Evolutionary conservation across 805 yeast species (phyloP), one percentile per base, ranked within the genome.

Genomic region (Yueomyces sinensis): DNA sequence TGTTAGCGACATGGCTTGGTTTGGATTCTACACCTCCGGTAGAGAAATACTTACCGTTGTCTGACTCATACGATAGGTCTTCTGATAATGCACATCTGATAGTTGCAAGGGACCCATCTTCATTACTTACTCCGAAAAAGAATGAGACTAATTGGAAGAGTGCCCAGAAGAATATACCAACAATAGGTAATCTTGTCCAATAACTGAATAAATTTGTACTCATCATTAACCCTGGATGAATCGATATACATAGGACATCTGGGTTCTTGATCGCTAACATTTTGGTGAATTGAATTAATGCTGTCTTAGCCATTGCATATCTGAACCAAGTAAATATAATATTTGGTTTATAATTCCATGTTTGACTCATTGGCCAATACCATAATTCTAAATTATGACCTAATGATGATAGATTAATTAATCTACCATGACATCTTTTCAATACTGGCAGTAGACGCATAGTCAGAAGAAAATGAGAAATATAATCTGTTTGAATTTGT

Each of bases 171-270:
- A 78, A 46, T 1, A 74, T 65, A 1, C 95, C 94, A n/a, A 83
- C 65, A 4, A 82, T 59, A 0, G 94, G 93, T 13, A 79, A 59
- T 37, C 83, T 59, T 2, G 89, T 81, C 76, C 86, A 79, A 50
- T 79, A 81, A 31, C 78, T 64, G 50, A 79, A 80, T 32, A 79
- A 54, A 43, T 78, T 77, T 2, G 94, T 76, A 46, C 76, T 75
- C 81, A 83, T 76, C n/a, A 82, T 82, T 42, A 82, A 68, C 0
- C 95, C 95, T 0, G 94, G 94, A 47, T 82, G 87, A 3, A 82
- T 81, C 2, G 83, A 66, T 27, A 72, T 54, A 37, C 76, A 73
- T 27, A 76, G 52, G 9, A 82, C 63, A 15, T 72, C 65, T 0
- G 93, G 91, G 49, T 81, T 67, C 38, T 75, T 66, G 27, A 72